These are phyloP conservation scores for Tolypocladium guangdongense DNA, from an alignment of 2,329 filamentous ascomycete species.

Conservation along the genomic window DNA sequence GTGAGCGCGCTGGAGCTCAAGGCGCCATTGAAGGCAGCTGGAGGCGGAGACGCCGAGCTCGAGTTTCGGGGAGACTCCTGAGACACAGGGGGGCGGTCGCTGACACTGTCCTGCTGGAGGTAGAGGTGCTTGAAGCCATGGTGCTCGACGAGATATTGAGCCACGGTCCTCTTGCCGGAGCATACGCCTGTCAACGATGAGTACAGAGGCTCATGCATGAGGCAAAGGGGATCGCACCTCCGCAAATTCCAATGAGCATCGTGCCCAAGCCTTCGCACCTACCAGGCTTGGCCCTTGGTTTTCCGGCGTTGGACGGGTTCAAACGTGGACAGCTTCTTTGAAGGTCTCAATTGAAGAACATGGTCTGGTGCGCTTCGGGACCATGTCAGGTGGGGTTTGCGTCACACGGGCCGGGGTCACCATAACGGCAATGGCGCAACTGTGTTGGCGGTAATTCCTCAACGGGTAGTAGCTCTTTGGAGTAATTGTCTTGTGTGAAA, in stretches of 20 bases:
- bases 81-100: not conserved
- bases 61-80: conserved; percentile 1
- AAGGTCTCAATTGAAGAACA: not conserved
- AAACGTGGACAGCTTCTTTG: not conserved
- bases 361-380: not conserved
- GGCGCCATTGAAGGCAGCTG: conserved; percentile 10
- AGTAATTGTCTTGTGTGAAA: not conserved
- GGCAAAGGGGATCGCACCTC: conserved; percentile 37
- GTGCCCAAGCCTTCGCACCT: conserved; percentile 6
- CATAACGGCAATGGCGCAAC: not conserved
- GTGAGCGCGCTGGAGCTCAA: conserved; percentile 15
- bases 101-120: conserved; percentile 27
- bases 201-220: not conserved
- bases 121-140: conserved; percentile 70
- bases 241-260: conserved; percentile 72
- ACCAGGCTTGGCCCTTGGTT: not conserved
- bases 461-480: not conserved
- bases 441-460: not conserved
- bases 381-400: not conserved
- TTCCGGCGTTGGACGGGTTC: not conserved
- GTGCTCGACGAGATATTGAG: conserved; percentile 73
- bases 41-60: conserved; percentile 4
- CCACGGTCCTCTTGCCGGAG: conserved; percentile 83
- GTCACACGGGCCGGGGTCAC: not conserved
- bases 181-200: conserved; percentile 58